phyloP scores from a whole-genome alignment of 306 rosid genomes.

The Elaeagnus macrophylla region DNA sequence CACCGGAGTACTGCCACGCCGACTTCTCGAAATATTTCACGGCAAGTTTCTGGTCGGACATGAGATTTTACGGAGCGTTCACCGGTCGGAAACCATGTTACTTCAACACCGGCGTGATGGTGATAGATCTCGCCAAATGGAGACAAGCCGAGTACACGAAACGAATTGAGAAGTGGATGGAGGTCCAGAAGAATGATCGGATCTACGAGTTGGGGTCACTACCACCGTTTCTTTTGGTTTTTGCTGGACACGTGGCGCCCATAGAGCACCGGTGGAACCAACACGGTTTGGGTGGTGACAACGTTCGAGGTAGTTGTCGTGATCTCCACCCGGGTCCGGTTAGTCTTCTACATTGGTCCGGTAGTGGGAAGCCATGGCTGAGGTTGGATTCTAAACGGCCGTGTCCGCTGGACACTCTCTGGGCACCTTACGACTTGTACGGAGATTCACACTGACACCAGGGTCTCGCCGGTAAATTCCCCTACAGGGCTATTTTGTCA shows the following conservation, averaged over 20 bases:
- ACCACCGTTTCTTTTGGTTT: conserved; percentile 65
- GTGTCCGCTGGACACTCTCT: conserved; percentile 53
- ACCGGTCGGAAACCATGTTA: conserved; percentile 44
- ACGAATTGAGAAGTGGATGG: conserved; percentile 65
- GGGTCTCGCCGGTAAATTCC: conserved; percentile 32
- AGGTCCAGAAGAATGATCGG: conserved; percentile 55
- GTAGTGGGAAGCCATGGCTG: conserved; percentile 71
- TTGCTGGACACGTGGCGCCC: conserved; percentile 70
- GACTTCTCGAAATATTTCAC: conserved; percentile 65
- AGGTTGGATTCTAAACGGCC: conserved; percentile 50
- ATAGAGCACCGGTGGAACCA: conserved; percentile 82
- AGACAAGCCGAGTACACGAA: conserved; percentile 39
- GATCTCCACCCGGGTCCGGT: conserved; percentile 69
- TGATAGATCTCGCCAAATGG: conserved; percentile 66
- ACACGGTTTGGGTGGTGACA: conserved; percentile 76
- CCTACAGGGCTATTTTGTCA: conserved; percentile 26
- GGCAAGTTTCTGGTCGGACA: conserved; percentile 44
- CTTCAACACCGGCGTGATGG: conserved; percentile 84
- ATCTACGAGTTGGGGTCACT: conserved; percentile 71
- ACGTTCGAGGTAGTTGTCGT: conserved; percentile 58
- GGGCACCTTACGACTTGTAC: conserved; percentile 69
- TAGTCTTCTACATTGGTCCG: conserved; percentile 76
- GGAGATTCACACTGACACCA: conserved; percentile 32
- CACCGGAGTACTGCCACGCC: conserved; percentile 77
- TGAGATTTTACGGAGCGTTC: conserved; percentile 26